These are phyloP conservation scores for Syzygium grande DNA, from an alignment of 345 rosid species.

Conservation along the genomic window DNA sequence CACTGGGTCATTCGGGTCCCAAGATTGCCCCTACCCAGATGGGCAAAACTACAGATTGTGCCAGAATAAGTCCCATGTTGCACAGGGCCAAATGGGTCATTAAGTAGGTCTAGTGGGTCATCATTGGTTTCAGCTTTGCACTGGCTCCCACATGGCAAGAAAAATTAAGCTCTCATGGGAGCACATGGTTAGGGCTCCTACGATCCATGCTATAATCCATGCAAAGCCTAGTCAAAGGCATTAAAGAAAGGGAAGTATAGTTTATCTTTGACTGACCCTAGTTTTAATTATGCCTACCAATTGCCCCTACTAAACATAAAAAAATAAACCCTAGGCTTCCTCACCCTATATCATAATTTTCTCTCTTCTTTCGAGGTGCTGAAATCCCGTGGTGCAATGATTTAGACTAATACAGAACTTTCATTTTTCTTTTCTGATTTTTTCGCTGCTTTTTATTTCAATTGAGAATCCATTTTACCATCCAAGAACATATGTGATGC, in stretches of 20 bases:
- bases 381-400: neutral
- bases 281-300: neutral
- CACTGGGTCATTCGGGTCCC: neutral
- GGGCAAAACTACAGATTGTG: neutral
- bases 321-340: neutral
- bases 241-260: neutral
- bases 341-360: neutral
- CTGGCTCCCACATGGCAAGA: slow-evolving; percentile 12
- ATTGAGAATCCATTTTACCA: neutral
- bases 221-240: slow-evolving; percentile 6
- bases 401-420: neutral
- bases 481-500: neutral
- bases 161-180: slow-evolving; percentile 27
- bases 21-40: neutral
- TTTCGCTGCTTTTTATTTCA: neutral
- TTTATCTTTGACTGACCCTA: slow-evolving; percentile 17
- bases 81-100: neutral
- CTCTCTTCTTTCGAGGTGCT: neutral
- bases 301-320: neutral
- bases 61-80: neutral
- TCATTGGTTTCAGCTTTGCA: neutral
- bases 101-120: neutral
- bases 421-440: neutral
- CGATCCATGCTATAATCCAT: neutral
- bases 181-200: slow-evolving; percentile 34